These are phyloP conservation scores for Trichoderma oligosporum DNA, from an alignment of 2,329 filamentous ascomycete species.

Conservation along the genomic window DNA sequence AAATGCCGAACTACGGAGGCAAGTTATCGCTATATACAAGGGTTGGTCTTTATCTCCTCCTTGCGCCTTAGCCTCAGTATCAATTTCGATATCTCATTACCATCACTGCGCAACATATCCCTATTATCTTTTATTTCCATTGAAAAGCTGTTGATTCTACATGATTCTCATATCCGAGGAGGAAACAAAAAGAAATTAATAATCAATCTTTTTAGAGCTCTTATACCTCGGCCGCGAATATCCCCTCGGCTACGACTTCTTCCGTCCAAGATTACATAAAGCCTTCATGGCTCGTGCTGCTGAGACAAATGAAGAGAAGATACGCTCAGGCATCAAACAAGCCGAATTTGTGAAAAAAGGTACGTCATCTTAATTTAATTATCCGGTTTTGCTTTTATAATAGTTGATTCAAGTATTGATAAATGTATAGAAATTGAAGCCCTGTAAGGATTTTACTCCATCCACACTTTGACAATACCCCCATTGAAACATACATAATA, in stretches of 20 bases:
- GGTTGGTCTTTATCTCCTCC: slow-evolving; percentile 45
- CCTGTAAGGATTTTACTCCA: slow-evolving; percentile 58
- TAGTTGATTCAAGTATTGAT: background rate
- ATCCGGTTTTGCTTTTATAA: background rate
- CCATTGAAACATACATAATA: no score
- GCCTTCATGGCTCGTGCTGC: slow-evolving; percentile 76
- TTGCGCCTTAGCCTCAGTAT: background rate
- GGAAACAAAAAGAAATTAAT: no score
- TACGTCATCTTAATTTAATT: slow-evolving; percentile 31
- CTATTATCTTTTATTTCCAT: no score
- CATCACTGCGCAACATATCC: no score
- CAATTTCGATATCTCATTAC: background rate
- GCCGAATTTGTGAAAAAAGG: slow-evolving; percentile 92
- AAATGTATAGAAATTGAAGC: slow-evolving; percentile 73
- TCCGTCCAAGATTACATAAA: slow-evolving; percentile 73
- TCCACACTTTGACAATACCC: no score
- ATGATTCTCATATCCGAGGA: no score
- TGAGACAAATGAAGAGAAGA: slow-evolving; percentile 68
- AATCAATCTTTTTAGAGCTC: slow-evolving; percentile 57
- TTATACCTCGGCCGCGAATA: slow-evolving; percentile 83
- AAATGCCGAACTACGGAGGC: slow-evolving; percentile 61
- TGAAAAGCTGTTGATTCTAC: no score
- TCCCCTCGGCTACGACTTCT: slow-evolving; percentile 77
- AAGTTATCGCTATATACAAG: slow-evolving; percentile 88
- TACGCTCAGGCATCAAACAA: slow-evolving; percentile 68